Base-by-base conservation (phyloP, 2,329 filamentous ascomycete genomes). In the Pseudogymnoascus sp. region DNA sequence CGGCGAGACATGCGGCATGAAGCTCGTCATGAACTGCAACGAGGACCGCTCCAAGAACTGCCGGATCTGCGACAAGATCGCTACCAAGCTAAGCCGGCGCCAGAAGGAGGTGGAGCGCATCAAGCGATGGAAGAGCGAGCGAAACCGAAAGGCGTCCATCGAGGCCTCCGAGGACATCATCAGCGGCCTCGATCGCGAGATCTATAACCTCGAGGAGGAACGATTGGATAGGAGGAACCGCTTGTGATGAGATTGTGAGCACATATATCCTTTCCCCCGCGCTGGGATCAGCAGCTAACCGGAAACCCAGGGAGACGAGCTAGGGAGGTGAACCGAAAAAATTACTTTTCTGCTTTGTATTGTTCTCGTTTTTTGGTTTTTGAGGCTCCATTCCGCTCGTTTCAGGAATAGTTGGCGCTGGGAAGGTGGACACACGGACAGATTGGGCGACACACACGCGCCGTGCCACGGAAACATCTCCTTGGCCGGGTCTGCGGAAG, bases 1-100 rank as follows among this genome's bases (percentile, higher is more conserved):
- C 68, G 93, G 93, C 71, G 93, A 97, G 80, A 97, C 93, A 37
- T 97, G 93, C 77, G 93, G 93, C 65, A 87, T 96, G 78, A 96
- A 91, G 78, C 84, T 96, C 66, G 87, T 96, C 72, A 92, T 89
- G 79, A 79, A 85, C 69, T 92, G 90, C 27, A 80, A 84, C 66
- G 79, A 79, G 63, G 80, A 87, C 61, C 69, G 74, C 45, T 83
- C 83, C 61, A 69, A 69, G 13, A 83, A 85, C 69, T 97, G 93
- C 80, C 90, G 89, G 73, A 81, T 92, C 65, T 97, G 93, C 78
- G 87, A 91, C 71, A 92, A 94, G 76, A 91, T 92, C 68, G 87
- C 92, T 72, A 92, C 89, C 76, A 96, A 96, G 78, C 78, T 83
- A 71, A 85, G 90, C 62, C 86, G 89, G 66, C 83, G 86, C 71